Evolutionary conservation across 2,329 filamentous ascomycete species (phyloP).

Genomic region (Trichoderma sp.): DNA sequence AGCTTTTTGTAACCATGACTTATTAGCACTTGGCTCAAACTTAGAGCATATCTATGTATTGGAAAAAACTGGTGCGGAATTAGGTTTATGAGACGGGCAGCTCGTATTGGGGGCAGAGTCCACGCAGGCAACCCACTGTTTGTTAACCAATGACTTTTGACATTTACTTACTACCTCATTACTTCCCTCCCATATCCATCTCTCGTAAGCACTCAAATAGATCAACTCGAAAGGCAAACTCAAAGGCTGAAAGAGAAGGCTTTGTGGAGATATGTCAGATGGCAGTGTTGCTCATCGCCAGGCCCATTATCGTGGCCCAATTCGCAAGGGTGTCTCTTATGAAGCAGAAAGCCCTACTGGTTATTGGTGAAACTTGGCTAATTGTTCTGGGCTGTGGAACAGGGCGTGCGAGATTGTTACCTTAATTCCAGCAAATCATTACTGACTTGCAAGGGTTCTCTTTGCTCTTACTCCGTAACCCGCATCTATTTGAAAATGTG

Average conservation of each 20-base stretch:
- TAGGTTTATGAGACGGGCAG: not conserved
- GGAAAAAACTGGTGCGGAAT: not conserved
- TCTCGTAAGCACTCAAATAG: not conserved
- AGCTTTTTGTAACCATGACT: not conserved
- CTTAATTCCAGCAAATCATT: not conserved
- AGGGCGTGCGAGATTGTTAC: not conserved
- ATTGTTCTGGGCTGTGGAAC: not conserved
- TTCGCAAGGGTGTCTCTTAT: not conserved
- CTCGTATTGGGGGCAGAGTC: not conserved
- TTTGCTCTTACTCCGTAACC: not conserved
- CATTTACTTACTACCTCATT: not conserved
- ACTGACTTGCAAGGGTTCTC: not conserved
- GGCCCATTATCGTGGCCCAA: constrained; percentile 27
- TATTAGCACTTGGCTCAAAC: not conserved
- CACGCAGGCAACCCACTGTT: not conserved
- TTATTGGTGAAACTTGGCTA: not conserved
- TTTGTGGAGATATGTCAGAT: not conserved
- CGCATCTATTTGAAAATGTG: not conserved
- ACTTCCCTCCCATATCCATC: not conserved
- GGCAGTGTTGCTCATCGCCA: constrained; percentile 29
- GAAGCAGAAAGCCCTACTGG: not conserved
- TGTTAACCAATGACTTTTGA: not conserved
- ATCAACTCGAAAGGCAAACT: not conserved
- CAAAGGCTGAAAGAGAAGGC: not conserved
- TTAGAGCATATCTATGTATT: not conserved